Evolutionary conservation across 2,329 filamentous ascomycete genomes (phyloP).

Genomic region (Gliomastix tumulicola): DNA sequence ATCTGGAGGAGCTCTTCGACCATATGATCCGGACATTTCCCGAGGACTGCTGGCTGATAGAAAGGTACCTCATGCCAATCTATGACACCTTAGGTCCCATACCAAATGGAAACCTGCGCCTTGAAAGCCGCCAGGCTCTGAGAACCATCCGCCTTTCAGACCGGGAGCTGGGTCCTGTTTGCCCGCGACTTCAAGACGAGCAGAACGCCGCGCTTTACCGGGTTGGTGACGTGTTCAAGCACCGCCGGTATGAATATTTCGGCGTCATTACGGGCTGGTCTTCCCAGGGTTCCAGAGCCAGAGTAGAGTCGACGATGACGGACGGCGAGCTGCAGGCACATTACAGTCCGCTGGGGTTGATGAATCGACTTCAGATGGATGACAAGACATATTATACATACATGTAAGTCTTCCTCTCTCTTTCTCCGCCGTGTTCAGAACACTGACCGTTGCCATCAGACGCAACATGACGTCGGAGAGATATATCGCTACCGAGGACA

Average conservation of each 20-base stretch:
- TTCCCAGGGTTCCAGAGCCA: conserved; percentile 28
- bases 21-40: conserved; percentile 26
- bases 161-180: too few species aligned
- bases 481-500: conserved; percentile 56
- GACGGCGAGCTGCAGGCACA: too few species aligned
- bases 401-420: conserved; percentile 69
- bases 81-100: not conserved
- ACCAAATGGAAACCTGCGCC: too few species aligned
- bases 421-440: too few species aligned
- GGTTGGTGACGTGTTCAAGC: conserved; percentile 79
- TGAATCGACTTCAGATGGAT: too few species aligned
- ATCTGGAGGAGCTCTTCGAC: conserved; percentile 57
- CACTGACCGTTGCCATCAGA: too few species aligned
- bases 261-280: conserved; percentile 90
- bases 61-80: conserved; percentile 50
- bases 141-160: too few species aligned
- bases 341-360: too few species aligned
- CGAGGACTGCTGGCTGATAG: conserved; percentile 66
- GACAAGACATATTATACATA: conserved; percentile 56
- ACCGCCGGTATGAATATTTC: conserved; percentile 71
- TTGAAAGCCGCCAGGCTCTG: too few species aligned
- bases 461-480: conserved; percentile 23
- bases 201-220: conserved; percentile 42
- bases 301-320: not conserved
- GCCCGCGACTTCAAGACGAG: too few species aligned